Evolutionary conservation across 352 stramenopile species (phyloP), one percentile per base, ranked within the genome.

Genomic region (Pythium oligandrum): DNA sequence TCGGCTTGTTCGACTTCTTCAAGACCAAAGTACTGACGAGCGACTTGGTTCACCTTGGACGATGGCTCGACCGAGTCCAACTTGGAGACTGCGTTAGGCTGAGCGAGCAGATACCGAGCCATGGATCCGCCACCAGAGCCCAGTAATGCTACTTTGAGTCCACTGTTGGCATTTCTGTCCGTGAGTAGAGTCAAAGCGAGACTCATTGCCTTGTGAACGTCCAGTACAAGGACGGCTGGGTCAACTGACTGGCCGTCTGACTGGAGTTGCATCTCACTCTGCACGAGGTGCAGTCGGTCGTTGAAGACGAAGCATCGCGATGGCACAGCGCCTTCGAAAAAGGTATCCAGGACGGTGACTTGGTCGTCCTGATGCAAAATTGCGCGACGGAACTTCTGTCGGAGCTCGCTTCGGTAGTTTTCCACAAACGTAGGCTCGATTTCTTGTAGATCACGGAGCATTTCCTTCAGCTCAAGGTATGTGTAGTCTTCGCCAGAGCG

Each of bases 251-350:
- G 34, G 10, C 42, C 44, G 34, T 51, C 34, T 12, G 32, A 1
- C 34, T 61, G 47, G 3, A 93, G 39, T 2, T 63, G 47, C 26
- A 93, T 74, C 54, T 93, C 82, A 12, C 78, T 90, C 58, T 93
- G 82, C 7, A 79, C 74, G 48, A 93, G 64, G 40, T 88, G 74
- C 38, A 86, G 57, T 5, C 82, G 73, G 44, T 90, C 66, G 26
- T 78, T 87, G 56, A 90, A 93, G 48, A 90, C 69, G 34, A 90
- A 86, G 34, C 70, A 86, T 30, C 82, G 72, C 36, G 78, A 77
- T 3, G 70, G 63, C 10, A 52, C 17, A 9, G 50, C 40, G 1
- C 45, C 64, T 0, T 79, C 61, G 32, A 88, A 52, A 37, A 71
- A 76, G 7, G 55, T 88, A 48, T 93, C 82, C 12, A 90, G 36